Evolutionary conservation across 169 alveolate species (phyloP), one percentile per base, ranked within the genome.

Genomic region (Sarcocystis neurona): DNA sequence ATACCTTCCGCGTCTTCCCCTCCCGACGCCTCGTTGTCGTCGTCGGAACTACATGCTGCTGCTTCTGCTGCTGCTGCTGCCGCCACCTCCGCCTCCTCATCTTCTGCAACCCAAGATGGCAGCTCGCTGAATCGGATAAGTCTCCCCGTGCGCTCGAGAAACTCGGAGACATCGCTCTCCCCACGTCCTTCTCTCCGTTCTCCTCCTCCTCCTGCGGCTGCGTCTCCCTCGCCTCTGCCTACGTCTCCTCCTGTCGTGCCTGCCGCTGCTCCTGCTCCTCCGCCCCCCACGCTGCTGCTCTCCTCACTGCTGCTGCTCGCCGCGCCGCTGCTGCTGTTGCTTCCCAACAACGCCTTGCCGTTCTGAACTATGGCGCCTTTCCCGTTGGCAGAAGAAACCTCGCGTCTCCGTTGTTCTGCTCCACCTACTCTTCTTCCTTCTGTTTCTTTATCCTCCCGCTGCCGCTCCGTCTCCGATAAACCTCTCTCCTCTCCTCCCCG

Each of bases 81-180:
- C 37, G 84, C 84, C 27, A 23, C 87, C 34, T 30, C 75, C 37
- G 58, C 87, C 0, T 56, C 87, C 12, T 56, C 87, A 1, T 56
- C 87, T 12, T 56, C 87, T 32, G 37, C 56, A 8, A 79, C 60
- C 87, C 87, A 79, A 32, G 56, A 70, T 2, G 87, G 87, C 53
- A 79, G 70, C 74, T 79, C 87, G 37, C 44, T n/a, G 30, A 53
- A 70, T 5, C 39, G 6, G 5, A 79, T 50, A 18, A 79, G 56
- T 3, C 87, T 44, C 48, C 87, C 74, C 50, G 46, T 30, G 23
- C 39, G 75, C 74, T 48, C 87, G 43, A 79, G 53, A 23, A 79
- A 79, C 47, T 53, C 58, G 23, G 56, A 15, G 53, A 79, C 87
- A 15, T 72, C 80, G 15, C 41, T 50, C n/a, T 72, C 50, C 18